Evolutionary conservation across 2,329 filamentous ascomycete genomes (phyloP).

Genomic region (Pseudogymnoascus sp.): DNA sequence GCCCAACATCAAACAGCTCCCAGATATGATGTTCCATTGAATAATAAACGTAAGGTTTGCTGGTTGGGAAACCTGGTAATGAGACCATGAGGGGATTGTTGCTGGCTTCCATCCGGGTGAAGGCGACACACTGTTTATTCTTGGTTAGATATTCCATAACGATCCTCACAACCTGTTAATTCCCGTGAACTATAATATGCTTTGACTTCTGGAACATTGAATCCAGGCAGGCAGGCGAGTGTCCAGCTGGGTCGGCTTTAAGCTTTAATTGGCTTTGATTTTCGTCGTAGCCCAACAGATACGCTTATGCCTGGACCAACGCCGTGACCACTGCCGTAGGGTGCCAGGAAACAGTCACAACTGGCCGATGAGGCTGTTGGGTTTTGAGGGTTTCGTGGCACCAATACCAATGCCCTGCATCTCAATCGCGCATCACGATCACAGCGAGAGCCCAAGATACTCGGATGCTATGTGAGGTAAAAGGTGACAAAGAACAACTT

Average conservation of each 20-base stretch:
- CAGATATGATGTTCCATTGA: neutral
- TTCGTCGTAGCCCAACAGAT: neutral
- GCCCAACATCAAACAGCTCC: neutral
- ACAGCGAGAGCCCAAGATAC: neutral
- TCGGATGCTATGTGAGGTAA: neutral
- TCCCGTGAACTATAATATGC: neutral
- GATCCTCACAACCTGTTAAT: neutral
- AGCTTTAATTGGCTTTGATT: neutral
- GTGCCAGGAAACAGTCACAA: neutral
- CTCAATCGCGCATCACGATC: neutral
- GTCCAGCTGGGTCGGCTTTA: neutral
- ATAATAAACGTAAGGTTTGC: slow-evolving; percentile 2
- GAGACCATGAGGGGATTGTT: neutral
- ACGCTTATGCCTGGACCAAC: neutral
- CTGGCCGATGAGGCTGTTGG: neutral
- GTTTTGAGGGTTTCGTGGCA: neutral
- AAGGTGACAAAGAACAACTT: neutral
- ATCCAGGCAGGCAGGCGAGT: neutral
- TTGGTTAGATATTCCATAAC: neutral
- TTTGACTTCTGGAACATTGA: neutral
- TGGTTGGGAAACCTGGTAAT: neutral
- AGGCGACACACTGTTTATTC: neutral
- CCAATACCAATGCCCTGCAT: neutral
- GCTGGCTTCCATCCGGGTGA: neutral
- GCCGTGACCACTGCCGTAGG: neutral